Evolutionary conservation across 2,329 filamentous ascomycete species (phyloP), one percentile per base, ranked within the genome.

Genomic region (Pseudocercospora pini-densiflorae): DNA sequence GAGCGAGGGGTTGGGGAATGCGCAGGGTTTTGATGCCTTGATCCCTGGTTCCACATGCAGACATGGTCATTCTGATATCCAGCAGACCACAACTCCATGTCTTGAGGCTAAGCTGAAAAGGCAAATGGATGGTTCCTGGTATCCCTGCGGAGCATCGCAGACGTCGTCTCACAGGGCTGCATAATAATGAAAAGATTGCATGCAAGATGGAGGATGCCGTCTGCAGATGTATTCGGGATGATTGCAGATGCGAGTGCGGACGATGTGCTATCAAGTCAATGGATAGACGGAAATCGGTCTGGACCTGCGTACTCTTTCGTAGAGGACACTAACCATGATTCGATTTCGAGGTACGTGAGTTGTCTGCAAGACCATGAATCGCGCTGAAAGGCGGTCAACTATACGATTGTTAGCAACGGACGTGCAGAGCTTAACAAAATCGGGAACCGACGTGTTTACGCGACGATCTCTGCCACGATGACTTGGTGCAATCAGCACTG

Each of bases 91-190:
- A 33, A 19, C 29, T 58, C 54, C 54, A 58, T 58, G 54, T 36
- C 54, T 40, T 36, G 21, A 58, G 54, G 54, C 54, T 58, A 58
- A 31, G 31, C 54, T 58, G 54, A 58, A 58, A 58, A 58, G 54
- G 54, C 54, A 58, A 58, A 58, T 58, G 54, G 54, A 58, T 58
- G 29, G 31, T 58, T 58, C 54, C 54, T 58, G 29, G 54, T 5
- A 58, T 58, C 54, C 54, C n/a, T 58, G 54, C 54, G 8, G 27
- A 4, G 5, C 31, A 58, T 58, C 54, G 10, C 54, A 58, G 19
- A 57, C 53, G 27, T 57, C 53, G 53, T 29, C 29, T 57, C 27
- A 9, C 53, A 57, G 31, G 53, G 53, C 53, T 57, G 53, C 31
- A 57, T 57, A 27, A 53, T 12, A 24, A 27, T 12, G 14, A n/a